A percentile compares a stretch with the other conserved stretches of the same genome.
These are phyloP conservation scores for Sporothrix curviconia DNA, from an alignment of 2,329 filamentous ascomycete species.

Conservation along the genomic window DNA sequence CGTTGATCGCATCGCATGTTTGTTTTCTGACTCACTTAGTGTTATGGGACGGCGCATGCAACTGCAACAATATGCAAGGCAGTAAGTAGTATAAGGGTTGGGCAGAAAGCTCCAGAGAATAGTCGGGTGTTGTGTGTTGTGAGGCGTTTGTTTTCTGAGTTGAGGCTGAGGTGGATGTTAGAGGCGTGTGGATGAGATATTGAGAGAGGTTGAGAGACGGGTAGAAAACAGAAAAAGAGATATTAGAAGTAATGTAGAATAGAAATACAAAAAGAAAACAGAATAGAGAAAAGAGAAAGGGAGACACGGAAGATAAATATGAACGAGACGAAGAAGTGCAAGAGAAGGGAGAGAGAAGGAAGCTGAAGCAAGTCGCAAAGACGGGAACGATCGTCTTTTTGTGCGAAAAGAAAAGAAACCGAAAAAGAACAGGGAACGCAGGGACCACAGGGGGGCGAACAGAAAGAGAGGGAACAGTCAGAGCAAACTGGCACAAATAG, in stretches of 20 bases:
- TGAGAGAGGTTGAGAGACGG: background rate
- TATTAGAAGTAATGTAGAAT: constrained; percentile 6
- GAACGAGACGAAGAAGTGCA: background rate
- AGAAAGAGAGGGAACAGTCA: background rate
- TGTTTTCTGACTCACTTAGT: constrained; percentile 12
- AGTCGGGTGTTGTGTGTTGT: background rate
- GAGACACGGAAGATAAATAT: constrained; percentile 2
- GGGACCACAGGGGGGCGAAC: background rate
- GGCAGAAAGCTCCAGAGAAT: constrained; percentile 1
- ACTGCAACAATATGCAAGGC: constrained; percentile 8
- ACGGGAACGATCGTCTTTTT: constrained; percentile 17
- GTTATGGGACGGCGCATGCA: constrained; percentile 11
- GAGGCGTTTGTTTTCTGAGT: background rate
- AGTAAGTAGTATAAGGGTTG: constrained; percentile 4
- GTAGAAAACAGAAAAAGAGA: background rate
- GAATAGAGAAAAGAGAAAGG: background rate
- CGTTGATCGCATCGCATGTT: constrained; percentile 12
- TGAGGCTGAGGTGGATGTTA: background rate
- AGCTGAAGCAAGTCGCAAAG: constrained; percentile 13
- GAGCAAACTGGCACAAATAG: constrained; percentile 11
- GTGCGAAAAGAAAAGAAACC: constrained; percentile 11
- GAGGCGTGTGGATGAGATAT: background rate
- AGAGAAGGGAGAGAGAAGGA: constrained; percentile 2
- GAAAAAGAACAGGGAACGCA: background rate
- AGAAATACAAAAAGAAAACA: constrained; percentile 3